These are phyloP conservation scores for Cornus controversa DNA, from an alignment of 148 eudicot species.

Conservation along the genomic window DNA sequence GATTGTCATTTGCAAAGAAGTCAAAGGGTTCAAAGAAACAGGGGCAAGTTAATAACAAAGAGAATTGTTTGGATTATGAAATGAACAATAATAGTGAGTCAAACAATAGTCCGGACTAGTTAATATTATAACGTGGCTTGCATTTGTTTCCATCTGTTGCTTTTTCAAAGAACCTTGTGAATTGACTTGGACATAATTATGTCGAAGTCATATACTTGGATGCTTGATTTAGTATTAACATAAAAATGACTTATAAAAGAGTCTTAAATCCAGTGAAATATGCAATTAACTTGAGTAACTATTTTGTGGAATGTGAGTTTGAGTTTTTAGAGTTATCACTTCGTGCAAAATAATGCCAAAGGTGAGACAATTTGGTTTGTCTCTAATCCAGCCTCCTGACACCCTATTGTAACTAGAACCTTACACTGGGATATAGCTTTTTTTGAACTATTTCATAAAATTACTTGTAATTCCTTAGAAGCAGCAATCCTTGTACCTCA, in stretches of 20 bases:
- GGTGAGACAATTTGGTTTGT: no score
- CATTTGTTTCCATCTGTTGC: neutral
- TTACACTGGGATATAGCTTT: no score
- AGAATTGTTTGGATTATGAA: constrained; percentile 33
- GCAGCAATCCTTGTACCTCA: neutral
- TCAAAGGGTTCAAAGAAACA: constrained; percentile 53
- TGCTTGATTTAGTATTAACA: neutral
- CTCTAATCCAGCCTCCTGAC: no score
- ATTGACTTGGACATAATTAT: neutral
- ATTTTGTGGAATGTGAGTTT: neutral
- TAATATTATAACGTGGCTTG: neutral
- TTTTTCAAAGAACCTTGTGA: neutral
- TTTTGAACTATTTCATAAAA: no score
- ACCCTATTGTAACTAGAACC: no score
- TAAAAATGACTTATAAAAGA: neutral
- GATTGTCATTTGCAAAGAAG: constrained; percentile 55
- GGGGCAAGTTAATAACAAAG: constrained; percentile 36
- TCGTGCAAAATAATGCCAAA: no score
- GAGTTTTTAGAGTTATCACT: no score
- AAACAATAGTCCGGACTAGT: neutral
- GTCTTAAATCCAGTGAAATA: neutral
- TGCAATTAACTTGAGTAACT: neutral
- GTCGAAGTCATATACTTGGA: neutral
- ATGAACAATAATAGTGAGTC: constrained; percentile 40
- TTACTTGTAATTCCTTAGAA: neutral